Evolutionary conservation across 176 grass and related monocot genomes (phyloP), one percentile per base, ranked within the genome.

Genomic region (Bromus sterilis): DNA sequence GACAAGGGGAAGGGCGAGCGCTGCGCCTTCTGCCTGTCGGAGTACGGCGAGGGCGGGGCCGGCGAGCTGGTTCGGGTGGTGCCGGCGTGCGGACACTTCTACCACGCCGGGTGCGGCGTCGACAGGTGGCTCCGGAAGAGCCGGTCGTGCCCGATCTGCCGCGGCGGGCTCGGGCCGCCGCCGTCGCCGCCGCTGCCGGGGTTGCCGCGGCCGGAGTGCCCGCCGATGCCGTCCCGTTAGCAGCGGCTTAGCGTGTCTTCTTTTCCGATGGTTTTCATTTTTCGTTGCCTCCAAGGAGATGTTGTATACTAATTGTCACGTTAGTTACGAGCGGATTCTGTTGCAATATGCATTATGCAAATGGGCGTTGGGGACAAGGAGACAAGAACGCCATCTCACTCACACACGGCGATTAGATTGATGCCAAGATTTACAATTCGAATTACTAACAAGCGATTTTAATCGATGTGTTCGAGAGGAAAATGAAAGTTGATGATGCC

Each of bases 11-110:
- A 6, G 11, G 53, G n/a, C n/a, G n/a, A 42, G 11, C 26, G 14
- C 5, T 86, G 67, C 86, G 82, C 68, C 39, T 33, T 87, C 39
- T 83, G 87, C 75, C 66, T 9, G 81, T 62, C 77, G 43, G 65
- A 78, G 48, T 74, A 80, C 67, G 61, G 34, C 35, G 1, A 12
- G 41, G 40, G 6, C 35, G 1, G 9, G 34, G 33, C 11, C 33
- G 71, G 20, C 20, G 72, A 69, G 76, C 73, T 86, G 21, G 64
- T 89, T 66, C 84, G 87, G 69, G 56, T 81, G 60, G 59, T 92
- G 79, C 80, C 55, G 67, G 79, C 65, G 31, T 93, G 91, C 61
- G 71, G 91, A 12, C 84, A 93, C 77, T 83, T 93, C 67, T 90
- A 81, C 76, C 87, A 93, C 68, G 62, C 31, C 9, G 24, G 23